Evolutionary conservation across 148 eudicot genomes (phyloP), one percentile per base, ranked within the genome.

Genomic region (Heliamphora exappendiculata): DNA sequence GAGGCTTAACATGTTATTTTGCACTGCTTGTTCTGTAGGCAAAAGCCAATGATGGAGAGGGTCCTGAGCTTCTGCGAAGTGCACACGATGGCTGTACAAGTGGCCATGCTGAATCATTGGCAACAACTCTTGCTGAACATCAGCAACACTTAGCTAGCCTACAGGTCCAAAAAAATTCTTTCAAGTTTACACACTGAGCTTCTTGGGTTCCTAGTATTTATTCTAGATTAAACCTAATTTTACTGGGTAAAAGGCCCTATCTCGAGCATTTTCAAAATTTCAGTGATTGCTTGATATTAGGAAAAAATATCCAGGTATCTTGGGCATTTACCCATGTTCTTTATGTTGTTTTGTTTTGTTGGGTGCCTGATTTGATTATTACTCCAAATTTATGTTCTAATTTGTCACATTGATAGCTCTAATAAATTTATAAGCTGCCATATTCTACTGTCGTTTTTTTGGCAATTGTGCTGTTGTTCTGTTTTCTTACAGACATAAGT

Each of bases 1-100:
- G 34, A n/a, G 53, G 39, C 51, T 62, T 59, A 73, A 73, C 24
- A 39, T 36, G 28, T 37, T 68, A 39, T 76, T 70, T 57, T 29
- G 47, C 41, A 55, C 26, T 34, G 20, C 22, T 20, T 82, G 58
- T 64, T 10, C 66, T 77, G n/a, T 76, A 95, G 98, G 87, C 94
- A 81, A 95, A 95, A 81, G 87, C 97, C 71, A 92, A 91, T 86
- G 91, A 95, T 78, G 97, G 98, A 67, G 94, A 91, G 82, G 98
- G 98, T 49, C 98, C 98, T 50, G 97, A 95, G 78, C 94, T 95
- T 75, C 86, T 95, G 41, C 86, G 92, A 74, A 89, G 88, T 81
- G 80, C 88, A 53, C 91, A 88, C 66, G 91, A 88, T 41, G 90
- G 90, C 79, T 82, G 84, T 72, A 78, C 87, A 72, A 89, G 82